phyloP scores from a whole-genome alignment of 805 yeast genomes.

The Pichia californica region DNA sequence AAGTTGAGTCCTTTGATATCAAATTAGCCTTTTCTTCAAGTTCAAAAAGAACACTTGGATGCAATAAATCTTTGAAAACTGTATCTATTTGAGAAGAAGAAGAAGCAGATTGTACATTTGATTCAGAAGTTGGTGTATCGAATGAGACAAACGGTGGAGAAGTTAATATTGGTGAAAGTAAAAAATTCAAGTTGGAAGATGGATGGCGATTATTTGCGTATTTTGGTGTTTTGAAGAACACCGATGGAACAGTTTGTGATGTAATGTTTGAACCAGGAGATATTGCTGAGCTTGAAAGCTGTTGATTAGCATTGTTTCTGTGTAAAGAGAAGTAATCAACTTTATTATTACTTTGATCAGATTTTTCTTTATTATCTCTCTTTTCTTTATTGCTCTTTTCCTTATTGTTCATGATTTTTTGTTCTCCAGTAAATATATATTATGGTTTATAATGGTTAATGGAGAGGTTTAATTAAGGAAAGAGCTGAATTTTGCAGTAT shows the following conservation, averaged over 20 bases:
- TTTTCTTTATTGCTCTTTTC: no score
- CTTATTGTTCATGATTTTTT: no score
- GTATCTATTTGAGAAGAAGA: not conserved
- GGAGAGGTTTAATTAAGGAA: no score
- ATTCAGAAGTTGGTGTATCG: not conserved
- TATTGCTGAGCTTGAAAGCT: no score
- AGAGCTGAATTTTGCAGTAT: no score
- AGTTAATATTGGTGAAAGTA: slow-evolving; percentile 3
- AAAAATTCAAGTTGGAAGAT: slow-evolving; percentile 1
- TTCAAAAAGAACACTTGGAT: slow-evolving; percentile 4
- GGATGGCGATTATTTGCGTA: not conserved
- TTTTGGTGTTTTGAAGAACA: not conserved
- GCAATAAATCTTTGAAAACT: not conserved
- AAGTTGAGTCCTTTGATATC: not conserved
- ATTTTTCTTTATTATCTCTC: no score
- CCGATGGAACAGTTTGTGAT: not conserved
- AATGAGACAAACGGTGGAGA: not conserved
- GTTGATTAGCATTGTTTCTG: no score
- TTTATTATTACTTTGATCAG: no score
- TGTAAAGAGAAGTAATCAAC: no score
- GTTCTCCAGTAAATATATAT: no score
- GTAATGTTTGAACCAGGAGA: not conserved
- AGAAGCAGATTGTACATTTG: not conserved
- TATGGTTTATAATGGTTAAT: no score
- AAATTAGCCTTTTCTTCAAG: slow-evolving; percentile 1